A percentile compares a stretch with the other conserved stretches of the same genome.
Conservation (phyloP, 2,329 filamentous ascomycete species). For the Chaetomiaceae sp. region DNA sequence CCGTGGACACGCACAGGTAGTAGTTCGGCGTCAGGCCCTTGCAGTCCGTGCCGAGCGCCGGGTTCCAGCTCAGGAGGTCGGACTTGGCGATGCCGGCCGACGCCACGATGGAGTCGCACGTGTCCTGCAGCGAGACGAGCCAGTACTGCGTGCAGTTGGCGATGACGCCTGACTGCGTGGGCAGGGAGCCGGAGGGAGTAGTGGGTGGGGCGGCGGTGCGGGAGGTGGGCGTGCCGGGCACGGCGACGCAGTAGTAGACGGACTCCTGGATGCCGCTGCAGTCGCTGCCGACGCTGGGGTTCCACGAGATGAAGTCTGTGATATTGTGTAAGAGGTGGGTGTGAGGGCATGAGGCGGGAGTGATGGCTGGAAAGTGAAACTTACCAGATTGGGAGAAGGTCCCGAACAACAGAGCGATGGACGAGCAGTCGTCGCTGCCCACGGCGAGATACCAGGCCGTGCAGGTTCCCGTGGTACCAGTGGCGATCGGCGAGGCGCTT, state of each 20-base stretch:
- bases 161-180: background rate
- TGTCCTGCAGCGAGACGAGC: constrained; percentile 13
- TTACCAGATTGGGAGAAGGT: constrained; percentile 3
- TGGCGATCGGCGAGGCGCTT: constrained; percentile 4
- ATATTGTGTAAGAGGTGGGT: no score
- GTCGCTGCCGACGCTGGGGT: background rate
- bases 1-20: constrained; percentile 2
- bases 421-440: background rate
- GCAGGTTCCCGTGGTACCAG: constrained; percentile 1
- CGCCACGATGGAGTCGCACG: constrained; percentile 15
- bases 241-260: constrained; percentile 4
- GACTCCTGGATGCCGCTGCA: background rate
- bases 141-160: constrained; percentile 19
- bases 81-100: constrained; percentile 10
- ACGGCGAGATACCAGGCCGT: background rate
- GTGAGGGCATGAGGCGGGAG: no score
- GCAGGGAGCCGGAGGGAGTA: background rate
- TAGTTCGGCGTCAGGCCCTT: background rate
- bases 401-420: background rate
- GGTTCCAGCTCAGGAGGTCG: constrained; percentile 1
- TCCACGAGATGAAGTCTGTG: constrained; percentile 1
- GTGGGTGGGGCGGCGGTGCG: background rate
- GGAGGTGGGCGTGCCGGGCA: background rate
- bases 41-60: constrained; percentile 1
- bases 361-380: background rate